Evolutionary conservation across 2,329 filamentous ascomycete genomes (phyloP).

Genomic region (Sporothrix variecibatus): DNA sequence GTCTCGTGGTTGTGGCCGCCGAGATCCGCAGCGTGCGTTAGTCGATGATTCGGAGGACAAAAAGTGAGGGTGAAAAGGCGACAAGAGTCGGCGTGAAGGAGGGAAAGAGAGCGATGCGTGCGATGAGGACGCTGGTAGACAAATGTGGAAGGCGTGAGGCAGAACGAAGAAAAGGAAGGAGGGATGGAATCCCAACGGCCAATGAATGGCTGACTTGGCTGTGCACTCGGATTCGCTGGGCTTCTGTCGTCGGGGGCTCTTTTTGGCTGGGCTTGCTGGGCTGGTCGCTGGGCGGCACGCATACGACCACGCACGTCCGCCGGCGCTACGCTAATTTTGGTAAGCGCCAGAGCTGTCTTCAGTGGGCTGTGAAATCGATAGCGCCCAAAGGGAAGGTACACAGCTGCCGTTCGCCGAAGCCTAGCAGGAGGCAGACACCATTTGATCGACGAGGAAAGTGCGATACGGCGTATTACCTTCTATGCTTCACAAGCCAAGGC

Average conservation of each 20-base stretch:
- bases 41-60: neutral
- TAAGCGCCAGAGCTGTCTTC: constrained; percentile 14
- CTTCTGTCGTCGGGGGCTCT: neutral
- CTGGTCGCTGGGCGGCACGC: neutral
- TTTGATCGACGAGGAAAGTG: neutral
- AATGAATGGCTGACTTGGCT: constrained; percentile 20
- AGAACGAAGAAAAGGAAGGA: constrained; percentile 21
- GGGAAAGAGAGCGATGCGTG: constrained; percentile 3
- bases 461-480: neutral
- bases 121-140: constrained; percentile 9
- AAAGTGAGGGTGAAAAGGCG: neutral
- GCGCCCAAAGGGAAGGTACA: neutral
- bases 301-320: constrained; percentile 3
- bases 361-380: constrained; percentile 8
- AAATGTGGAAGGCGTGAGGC: constrained; percentile 17
- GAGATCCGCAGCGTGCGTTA: constrained; percentile 1
- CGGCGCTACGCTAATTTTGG: constrained; percentile 17
- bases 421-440: neutral
- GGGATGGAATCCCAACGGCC: constrained; percentile 19
- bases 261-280: neutral
- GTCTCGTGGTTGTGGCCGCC: constrained; percentile 11
- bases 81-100: neutral
- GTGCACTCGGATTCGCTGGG: constrained; percentile 23
- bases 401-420: neutral
- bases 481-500: neutral